phyloP scores from a whole-genome alignment of 805 yeast species.

The Cyberlindnera sargentensis region DNA sequence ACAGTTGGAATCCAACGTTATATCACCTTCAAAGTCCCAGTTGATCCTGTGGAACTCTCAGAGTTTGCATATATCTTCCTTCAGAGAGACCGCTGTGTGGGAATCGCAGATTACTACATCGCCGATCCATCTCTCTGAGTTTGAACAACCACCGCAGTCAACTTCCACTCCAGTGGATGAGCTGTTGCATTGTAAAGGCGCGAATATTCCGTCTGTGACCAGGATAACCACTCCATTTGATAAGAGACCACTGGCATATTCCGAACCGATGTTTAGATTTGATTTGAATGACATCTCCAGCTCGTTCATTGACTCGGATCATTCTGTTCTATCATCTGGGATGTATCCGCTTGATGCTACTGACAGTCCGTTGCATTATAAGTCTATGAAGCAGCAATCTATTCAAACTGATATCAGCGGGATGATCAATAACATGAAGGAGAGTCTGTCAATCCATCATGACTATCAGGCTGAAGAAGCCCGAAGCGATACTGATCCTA shows the following conservation, averaged over 20 bases:
- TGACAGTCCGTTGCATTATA: constrained; percentile 7
- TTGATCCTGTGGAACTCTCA: background rate
- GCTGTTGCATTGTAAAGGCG: background rate
- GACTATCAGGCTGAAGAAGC: too few relatives aligned
- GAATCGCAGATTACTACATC: constrained; percentile 3
- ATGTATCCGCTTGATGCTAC: background rate
- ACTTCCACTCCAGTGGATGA: constrained; percentile 21
- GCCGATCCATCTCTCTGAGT: constrained; percentile 22
- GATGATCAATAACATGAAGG: constrained; percentile 8
- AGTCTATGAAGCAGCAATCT: background rate
- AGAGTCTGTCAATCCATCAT: constrained; percentile 1
- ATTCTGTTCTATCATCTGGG: too few relatives aligned
- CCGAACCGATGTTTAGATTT: constrained; percentile 18
- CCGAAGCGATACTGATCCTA: too few relatives aligned
- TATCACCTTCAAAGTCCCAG: background rate
- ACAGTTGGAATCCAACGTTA: background rate
- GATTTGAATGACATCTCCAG: background rate
- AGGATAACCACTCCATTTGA: background rate
- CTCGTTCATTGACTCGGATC: too few relatives aligned
- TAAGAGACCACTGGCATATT: constrained; percentile 12
- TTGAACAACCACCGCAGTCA: constrained; percentile 21
- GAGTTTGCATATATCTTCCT: background rate
- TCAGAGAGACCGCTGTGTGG: constrained; percentile 1
- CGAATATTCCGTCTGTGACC: too few relatives aligned
- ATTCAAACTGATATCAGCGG: constrained; percentile 17